A percentile compares a stretch with the other conserved stretches of the same genome.
Evolutionary conservation across 805 yeast genomes (phyloP).

Genomic region (Pichia nanzhaoensis): DNA sequence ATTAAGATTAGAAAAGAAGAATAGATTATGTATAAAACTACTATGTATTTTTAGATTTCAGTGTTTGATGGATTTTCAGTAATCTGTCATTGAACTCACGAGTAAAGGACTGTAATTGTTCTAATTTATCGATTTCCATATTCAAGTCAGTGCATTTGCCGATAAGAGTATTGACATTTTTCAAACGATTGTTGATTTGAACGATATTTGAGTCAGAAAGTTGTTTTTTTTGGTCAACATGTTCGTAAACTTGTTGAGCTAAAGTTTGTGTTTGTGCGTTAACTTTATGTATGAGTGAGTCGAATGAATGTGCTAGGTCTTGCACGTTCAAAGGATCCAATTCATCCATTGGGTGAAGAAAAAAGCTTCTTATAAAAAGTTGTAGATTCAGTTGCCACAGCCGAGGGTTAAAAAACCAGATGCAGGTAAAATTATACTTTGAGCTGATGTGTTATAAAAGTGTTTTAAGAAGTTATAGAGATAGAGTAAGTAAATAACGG

Average conservation of each 20-base stretch:
- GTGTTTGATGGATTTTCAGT: slow-evolving; percentile 16
- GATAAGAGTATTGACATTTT: slow-evolving; percentile 16
- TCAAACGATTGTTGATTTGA: slow-evolving; percentile 18
- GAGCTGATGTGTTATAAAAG: background rate
- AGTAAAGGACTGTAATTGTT: slow-evolving; percentile 28
- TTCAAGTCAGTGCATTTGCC: slow-evolving; percentile 23
- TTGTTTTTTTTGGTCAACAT: slow-evolving; percentile 21
- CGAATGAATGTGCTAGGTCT: slow-evolving; percentile 35
- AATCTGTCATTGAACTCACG: slow-evolving; percentile 27
- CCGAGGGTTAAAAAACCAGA: too few species aligned
- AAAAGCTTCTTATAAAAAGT: background rate
- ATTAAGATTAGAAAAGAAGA: background rate
- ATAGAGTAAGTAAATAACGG: too few species aligned
- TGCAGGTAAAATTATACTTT: too few species aligned
- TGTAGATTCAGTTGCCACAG: too few species aligned
- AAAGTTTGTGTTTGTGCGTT: slow-evolving; percentile 41
- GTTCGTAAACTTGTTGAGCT: slow-evolving; percentile 25
- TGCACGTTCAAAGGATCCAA: too few species aligned
- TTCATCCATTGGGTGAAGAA: background rate
- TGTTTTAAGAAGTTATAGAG: too few species aligned
- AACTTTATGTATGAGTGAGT: slow-evolving; percentile 57
- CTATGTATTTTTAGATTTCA: slow-evolving; percentile 7
- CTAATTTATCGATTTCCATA: slow-evolving; percentile 29
- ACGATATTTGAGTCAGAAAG: slow-evolving; percentile 21
- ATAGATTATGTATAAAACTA: background rate